Evolutionary conservation across 2,329 filamentous ascomycete species (phyloP), one percentile per base, ranked within the genome.

Genomic region (Aspergillus caelatus): DNA sequence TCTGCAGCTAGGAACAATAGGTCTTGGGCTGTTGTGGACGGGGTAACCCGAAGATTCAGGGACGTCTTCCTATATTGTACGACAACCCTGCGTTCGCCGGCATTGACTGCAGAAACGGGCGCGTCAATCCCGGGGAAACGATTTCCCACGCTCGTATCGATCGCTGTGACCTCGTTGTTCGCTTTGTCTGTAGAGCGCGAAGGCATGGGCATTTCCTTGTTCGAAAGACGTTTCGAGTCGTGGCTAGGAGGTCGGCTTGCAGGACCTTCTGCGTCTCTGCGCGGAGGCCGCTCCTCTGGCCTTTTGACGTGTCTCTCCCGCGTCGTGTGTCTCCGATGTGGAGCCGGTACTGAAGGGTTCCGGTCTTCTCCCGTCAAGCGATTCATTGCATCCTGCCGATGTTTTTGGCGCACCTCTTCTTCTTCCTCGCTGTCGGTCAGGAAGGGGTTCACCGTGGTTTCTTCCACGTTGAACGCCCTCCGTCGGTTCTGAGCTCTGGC

Each of bases 51-150:
- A n/a, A 97, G 82, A 55, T 85, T 85, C 57, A 93, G 87, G 1
- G 85, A 88, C 14, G 87, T 86, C 62, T 90, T 88, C 68, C 87
- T 85, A 78, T 88, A 96, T 67, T 89, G 86, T 43, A 97, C 87
- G 39, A 87, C 83, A 21, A 96, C 91, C 68, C 86, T 86, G 70
- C 93, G 84, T 73, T 94, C 91, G 53, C 89, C 90, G 65, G 90
- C 87, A 79, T 96, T 96, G 63, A 91, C 89, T 16, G 92, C 92
- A 60, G 92, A 93, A 11, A 89, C 83, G 1, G 93, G 93, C 26
- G 91, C 91, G 80, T 96, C 92, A 50, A 84, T 89, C 58, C 85
- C 84, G 28, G 86, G 82, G 2, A 86, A 74, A 10, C 72, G 64
- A 2, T 66, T 67, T 5, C 69, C 68, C 8, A 67, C 68, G 19